These are phyloP conservation scores for Pyrus bretschneideri DNA, from an alignment of 306 rosid genomes.

Conservation along the genomic window DNA sequence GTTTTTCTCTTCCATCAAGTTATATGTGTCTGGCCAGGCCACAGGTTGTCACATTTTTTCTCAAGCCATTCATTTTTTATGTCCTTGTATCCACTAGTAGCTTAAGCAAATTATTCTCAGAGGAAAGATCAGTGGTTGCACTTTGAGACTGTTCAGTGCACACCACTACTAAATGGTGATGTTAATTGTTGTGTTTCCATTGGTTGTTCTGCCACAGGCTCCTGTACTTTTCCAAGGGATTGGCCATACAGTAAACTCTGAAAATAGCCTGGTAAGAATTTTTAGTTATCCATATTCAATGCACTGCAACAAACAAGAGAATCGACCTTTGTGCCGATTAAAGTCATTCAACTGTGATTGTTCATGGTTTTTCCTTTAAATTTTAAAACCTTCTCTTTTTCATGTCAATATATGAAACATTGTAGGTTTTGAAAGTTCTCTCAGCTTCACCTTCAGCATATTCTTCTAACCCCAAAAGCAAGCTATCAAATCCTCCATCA, in stretches of 20 bases:
- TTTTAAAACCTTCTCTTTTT: not conserved
- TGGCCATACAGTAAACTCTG: slow-evolving; percentile 77
- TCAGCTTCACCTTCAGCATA: slow-evolving; percentile 87
- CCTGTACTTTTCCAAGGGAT: slow-evolving; percentile 94
- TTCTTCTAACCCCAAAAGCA: slow-evolving; percentile 83
- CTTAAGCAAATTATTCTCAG: not conserved
- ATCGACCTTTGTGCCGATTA: not conserved
- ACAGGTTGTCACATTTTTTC: not conserved
- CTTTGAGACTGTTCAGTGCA: not conserved
- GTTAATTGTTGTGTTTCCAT: not conserved
- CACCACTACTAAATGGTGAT: not conserved
- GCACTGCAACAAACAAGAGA: slow-evolving; percentile 1
- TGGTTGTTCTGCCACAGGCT: slow-evolving; percentile 56
- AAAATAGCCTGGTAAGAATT: slow-evolving; percentile 78
- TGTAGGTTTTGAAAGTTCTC: slow-evolving; percentile 84
- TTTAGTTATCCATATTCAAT: slow-evolving; percentile 7
- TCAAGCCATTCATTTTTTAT: not conserved
- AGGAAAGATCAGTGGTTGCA: not conserved
- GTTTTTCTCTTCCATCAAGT: not conserved
- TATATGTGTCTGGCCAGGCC: not conserved
- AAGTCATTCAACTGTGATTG: slow-evolving; percentile 13
- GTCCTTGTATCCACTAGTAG: not conserved
- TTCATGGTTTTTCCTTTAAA: not conserved
- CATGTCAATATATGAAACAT: not conserved
- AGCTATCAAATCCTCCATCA: slow-evolving; percentile 77